A percentile compares a stretch with the other conserved stretches of the same genome.
These are phyloP conservation scores for Aspergillus taichungensis DNA, from an alignment of 495 filamentous ascomycete species.

Conservation along the genomic window DNA sequence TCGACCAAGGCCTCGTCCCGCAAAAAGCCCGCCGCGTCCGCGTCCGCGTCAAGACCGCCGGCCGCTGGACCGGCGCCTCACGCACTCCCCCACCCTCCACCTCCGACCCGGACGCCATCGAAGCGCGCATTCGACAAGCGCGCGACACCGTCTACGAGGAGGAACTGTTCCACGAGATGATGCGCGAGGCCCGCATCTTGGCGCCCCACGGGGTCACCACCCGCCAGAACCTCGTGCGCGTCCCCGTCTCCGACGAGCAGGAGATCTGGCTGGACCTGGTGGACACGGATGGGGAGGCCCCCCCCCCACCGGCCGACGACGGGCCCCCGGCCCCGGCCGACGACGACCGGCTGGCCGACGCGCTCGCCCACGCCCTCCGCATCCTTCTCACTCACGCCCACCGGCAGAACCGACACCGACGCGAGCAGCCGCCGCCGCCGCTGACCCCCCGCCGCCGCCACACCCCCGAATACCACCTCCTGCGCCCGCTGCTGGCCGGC, in stretches of 20 bases:
- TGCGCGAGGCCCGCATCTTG: conserved; percentile 66
- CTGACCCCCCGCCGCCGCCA: conserved; percentile 42
- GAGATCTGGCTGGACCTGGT: conserved; percentile 60
- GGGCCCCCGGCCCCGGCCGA: conserved; percentile 5
- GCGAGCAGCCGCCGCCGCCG: conserved; percentile 53
- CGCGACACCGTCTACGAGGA: conserved; percentile 84
- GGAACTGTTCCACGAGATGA: conserved; percentile 89
- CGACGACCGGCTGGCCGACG: conserved; percentile 42
- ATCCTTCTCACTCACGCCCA: conserved; percentile 68
- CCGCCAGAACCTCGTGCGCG: conserved; percentile 47
- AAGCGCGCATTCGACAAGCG: conserved; percentile 66
- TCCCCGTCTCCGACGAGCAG: conserved; percentile 42
- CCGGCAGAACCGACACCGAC: conserved; percentile 52
- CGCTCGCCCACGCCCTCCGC: conserved; percentile 49
- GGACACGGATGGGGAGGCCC: conserved; percentile 40
- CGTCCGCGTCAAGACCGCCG: conserved; percentile 44
- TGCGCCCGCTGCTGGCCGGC: conserved; percentile 57
- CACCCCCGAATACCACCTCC: conserved; percentile 47
- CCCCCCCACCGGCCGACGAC: conserved; percentile 3
- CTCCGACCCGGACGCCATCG: conserved; percentile 30
- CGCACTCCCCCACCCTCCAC: conserved; percentile 26
- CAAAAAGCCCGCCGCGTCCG: conserved; percentile 54
- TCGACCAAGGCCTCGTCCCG: conserved; percentile 59
- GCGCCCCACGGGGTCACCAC: conserved; percentile 56
- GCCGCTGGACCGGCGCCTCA: conserved; percentile 33